Evolutionary conservation across 164 flowering plant species (phyloP).

Genomic region (Vitis rupestris): DNA sequence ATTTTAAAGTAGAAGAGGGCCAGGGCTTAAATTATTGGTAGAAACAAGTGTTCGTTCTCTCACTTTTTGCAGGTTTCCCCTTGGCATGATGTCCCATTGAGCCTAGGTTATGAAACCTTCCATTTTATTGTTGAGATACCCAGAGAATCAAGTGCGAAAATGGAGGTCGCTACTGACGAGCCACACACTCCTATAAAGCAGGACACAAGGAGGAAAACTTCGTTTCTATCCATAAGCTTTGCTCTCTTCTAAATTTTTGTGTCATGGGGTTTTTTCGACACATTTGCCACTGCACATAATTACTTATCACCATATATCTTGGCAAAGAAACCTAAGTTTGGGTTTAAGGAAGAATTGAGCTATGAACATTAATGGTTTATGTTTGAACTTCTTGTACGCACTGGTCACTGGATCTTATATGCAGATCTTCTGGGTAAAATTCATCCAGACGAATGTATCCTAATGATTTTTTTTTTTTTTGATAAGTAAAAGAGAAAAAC

Average conservation of each 20-base stretch:
- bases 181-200: conserved; percentile 72
- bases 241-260: conserved; percentile 1
- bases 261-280: too few relatives aligned
- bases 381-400: too few relatives aligned
- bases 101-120: conserved; percentile 58
- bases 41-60: neutral
- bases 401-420: too few relatives aligned
- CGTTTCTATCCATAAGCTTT: conserved; percentile 64
- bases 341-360: too few relatives aligned
- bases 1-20: neutral
- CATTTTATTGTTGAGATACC: conserved; percentile 78
- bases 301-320: too few relatives aligned
- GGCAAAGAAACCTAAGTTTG: too few relatives aligned
- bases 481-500: too few relatives aligned
- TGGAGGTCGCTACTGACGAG: conserved; percentile 84
- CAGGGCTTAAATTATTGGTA: neutral
- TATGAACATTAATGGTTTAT: too few relatives aligned
- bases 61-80: conserved; percentile 51
- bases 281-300: too few relatives aligned
- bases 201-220: conserved; percentile 75
- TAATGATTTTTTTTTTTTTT: too few relatives aligned
- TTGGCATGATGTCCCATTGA: conserved; percentile 81
- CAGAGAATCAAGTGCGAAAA: conserved; percentile 75
- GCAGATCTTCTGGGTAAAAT: too few relatives aligned
- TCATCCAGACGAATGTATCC: too few relatives aligned